Base-by-base conservation (phyloP, 2,329 filamentous ascomycete species). In the Cercospora sp. region DNA sequence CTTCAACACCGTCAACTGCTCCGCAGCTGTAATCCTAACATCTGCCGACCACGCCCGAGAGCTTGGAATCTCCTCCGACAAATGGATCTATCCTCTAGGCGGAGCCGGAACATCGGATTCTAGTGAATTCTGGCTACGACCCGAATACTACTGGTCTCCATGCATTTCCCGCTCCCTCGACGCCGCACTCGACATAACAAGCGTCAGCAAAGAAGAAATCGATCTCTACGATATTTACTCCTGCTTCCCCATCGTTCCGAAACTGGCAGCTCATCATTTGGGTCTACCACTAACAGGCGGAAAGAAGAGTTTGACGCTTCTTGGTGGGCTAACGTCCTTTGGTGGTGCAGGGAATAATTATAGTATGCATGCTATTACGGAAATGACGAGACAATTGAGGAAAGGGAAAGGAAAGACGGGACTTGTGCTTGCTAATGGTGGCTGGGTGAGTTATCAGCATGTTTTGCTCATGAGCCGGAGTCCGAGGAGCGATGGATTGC, bases 311-410 rank as follows among this genome's bases (percentile, higher is more conserved):
- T 82, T 90, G 20, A 90, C 87, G 0, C 77, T 91, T 0, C 80
- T 91, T 0, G 89, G 89, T 0, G 89, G 89, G 0, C 73, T 91
- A 63, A 91, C 89, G 4, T 89, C 85, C 0, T 91, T 91, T 67
- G 89, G 89, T 0, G 89, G 89, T 0, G 89, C 89, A 5, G 89
- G 89, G 0, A 91, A 91, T 70, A 91, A 91, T 64, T 91, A 91
- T 68, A 89, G 87, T 0, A 87, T 90, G 84, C 89, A 91, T 79
- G 85, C 80, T 12, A 82, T 88, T 30, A 85, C 83, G 9, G 85
- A 85, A 73, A 87, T 89, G 82, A 79, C 82, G 0, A 84, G 87
- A 4, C 80, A 83, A 65, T 75, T 90, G 3, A 81, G 88, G 9
- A 31, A 59, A 40, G 80, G 81, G 0, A 81, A 79, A 26, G 80